These are phyloP conservation scores for Senna siamea DNA, from an alignment of 306 rosid species.

Conservation along the genomic window DNA sequence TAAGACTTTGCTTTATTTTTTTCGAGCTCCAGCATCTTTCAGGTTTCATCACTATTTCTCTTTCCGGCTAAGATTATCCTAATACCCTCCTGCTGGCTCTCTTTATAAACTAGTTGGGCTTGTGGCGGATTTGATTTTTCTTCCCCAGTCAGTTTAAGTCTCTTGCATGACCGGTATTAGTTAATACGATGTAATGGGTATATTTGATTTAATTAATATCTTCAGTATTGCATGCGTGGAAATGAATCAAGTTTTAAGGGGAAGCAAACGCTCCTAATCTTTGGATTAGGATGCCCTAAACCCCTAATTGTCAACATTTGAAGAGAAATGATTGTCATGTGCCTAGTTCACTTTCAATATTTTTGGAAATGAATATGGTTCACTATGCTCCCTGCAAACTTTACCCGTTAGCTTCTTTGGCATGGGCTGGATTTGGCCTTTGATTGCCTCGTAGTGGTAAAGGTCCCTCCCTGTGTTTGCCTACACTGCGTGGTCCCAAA, in stretches of 20 bases:
- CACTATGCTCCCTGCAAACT: not conserved
- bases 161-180: not conserved
- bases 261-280: not conserved
- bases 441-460: not conserved
- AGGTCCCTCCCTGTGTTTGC: not conserved
- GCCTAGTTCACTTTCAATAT: not conserved
- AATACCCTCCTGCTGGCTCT: not conserved
- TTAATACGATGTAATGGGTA: not conserved
- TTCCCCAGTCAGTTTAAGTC: not conserved
- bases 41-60: not conserved
- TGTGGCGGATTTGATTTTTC: not conserved
- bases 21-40: not conserved
- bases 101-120: not conserved
- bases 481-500: not conserved
- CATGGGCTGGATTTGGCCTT: not conserved
- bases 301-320: not conserved
- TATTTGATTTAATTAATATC: slow-evolving; percentile 12
- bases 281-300: not conserved
- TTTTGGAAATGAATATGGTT: not conserved
- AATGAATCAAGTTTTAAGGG: not conserved
- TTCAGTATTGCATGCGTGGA: not conserved
- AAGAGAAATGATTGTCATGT: not conserved
- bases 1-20: not conserved
- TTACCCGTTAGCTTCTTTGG: not conserved
- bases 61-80: not conserved